Percentiles rank a stretch among this genome's conserved stretches.
Conservation (phyloP, 768 basidiomycete species). For the Mycena rebaudengoi region DNA sequence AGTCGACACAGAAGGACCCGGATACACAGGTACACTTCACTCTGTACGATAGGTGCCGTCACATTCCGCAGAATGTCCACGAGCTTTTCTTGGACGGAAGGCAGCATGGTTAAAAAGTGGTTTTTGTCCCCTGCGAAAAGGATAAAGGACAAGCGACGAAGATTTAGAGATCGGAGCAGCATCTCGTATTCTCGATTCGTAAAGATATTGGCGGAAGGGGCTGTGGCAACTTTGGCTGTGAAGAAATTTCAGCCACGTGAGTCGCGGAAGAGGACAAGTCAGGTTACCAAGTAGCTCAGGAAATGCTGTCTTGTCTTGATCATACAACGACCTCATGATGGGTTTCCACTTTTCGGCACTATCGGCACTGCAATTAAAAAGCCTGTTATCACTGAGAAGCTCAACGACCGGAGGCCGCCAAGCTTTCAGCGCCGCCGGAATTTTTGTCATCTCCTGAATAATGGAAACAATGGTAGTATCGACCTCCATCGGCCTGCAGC, state of each 20-base stretch:
- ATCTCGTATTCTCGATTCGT: constrained; percentile 95
- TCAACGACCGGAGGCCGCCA: constrained; percentile 88
- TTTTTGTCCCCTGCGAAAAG: constrained; percentile 92
- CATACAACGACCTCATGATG: constrained; percentile 81
- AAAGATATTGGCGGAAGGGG: constrained; percentile 95
- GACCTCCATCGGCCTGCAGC: constrained; percentile 79
- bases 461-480: constrained; percentile 73
- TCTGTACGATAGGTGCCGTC: constrained; percentile 84
- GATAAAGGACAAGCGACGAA: constrained; percentile 87
- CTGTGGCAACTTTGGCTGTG: constrained; percentile 78
- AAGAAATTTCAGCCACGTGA: constrained; percentile 32
- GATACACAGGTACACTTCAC: constrained; percentile 94
- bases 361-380: constrained; percentile 79
- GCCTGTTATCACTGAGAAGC: constrained; percentile 82
- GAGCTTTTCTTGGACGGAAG: constrained; percentile 95
- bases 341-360: constrained; percentile 75
- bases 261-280: constrained; percentile 38
- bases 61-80: constrained; percentile 90
- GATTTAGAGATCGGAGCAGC: constrained; percentile 82
- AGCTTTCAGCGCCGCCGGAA: constrained; percentile 80
- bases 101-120: constrained; percentile 88
- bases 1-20: constrained; percentile 91
- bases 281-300: constrained; percentile 79
- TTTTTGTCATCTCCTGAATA: constrained; percentile 78
- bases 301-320: constrained; percentile 87